These are phyloP conservation scores for Microstegium vimineum DNA, from an alignment of 176 grass and related monocot species.

Conservation along the genomic window DNA sequence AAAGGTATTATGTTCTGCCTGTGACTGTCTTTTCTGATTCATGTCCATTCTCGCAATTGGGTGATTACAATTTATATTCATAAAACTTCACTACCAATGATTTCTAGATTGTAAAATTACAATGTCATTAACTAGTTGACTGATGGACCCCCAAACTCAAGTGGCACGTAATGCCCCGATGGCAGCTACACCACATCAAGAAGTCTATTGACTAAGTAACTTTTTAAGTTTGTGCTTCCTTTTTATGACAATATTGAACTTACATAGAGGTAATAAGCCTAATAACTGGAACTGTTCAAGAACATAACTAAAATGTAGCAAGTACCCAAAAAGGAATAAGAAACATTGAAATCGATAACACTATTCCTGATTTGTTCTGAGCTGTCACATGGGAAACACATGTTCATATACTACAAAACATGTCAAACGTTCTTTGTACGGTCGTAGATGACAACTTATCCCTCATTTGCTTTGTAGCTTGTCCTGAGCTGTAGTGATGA, in stretches of 20 bases:
- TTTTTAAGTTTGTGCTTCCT: background rate
- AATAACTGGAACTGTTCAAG: background rate
- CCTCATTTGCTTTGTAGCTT: background rate
- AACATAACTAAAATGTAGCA: too few species aligned
- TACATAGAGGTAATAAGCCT: background rate
- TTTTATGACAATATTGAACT: background rate
- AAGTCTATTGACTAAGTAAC: background rate
- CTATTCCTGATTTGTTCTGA: background rate
- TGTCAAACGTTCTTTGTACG: background rate
- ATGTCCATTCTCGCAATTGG: conserved; percentile 6
- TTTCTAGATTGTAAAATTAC: background rate
- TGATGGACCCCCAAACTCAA: background rate
- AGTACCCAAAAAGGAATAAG: too few species aligned
- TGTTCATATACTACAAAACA: background rate
- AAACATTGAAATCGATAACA: too few species aligned
- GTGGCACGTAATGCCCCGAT: background rate
- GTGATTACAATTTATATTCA: background rate
- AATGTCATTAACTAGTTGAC: background rate
- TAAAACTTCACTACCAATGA: background rate
- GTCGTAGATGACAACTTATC: background rate
- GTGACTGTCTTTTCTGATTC: conserved; percentile 15
- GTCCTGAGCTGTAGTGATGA: background rate
- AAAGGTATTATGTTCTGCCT: conserved; percentile 59
- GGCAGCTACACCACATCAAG: background rate
- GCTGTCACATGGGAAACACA: background rate